A percentile compares a stretch with the other conserved stretches of the same genome.
phyloP scores from a whole-genome alignment of 2,329 filamentous ascomycete genomes.

The Neocucurbitaria cava region DNA sequence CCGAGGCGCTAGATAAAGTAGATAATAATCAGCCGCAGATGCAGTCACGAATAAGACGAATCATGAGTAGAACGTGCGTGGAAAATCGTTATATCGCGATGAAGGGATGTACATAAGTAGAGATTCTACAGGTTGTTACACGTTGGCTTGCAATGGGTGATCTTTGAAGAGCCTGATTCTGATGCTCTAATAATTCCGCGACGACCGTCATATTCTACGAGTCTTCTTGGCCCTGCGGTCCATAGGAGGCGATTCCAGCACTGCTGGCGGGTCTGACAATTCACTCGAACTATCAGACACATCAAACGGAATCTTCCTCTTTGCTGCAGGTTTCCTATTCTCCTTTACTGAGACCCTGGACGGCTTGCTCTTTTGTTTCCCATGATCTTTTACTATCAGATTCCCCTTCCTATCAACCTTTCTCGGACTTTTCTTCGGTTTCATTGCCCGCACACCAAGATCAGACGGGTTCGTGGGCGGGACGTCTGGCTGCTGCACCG shows the following conservation, averaged over 20 bases:
- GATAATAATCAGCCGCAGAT: conserved; percentile 60
- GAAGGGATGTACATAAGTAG: neutral
- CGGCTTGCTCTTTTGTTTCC: neutral
- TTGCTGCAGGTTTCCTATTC: neutral
- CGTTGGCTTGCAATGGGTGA: too few species aligned
- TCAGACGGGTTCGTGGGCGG: neutral
- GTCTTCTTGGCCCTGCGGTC: too few species aligned
- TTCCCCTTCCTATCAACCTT: neutral
- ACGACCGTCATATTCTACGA: too few species aligned
- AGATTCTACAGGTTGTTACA: too few species aligned
- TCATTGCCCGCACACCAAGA: neutral
- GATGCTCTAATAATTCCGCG: too few species aligned
- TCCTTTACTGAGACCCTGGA: neutral
- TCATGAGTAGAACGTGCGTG: conserved; percentile 11
- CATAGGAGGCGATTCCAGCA: too few species aligned
- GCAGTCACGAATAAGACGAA: conserved; percentile 29
- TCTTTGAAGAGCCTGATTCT: too few species aligned
- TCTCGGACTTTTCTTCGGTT: neutral
- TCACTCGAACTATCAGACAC: neutral
- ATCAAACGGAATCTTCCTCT: neutral
- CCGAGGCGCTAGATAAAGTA: conserved; percentile 38
- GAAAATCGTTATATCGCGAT: neutral
- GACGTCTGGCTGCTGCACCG: neutral
- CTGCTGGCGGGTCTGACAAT: too few species aligned
- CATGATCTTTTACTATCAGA: neutral